Conservation (phyloP, 495 filamentous ascomycete genomes). For the Hypoxylon subgilvum region DNA sequence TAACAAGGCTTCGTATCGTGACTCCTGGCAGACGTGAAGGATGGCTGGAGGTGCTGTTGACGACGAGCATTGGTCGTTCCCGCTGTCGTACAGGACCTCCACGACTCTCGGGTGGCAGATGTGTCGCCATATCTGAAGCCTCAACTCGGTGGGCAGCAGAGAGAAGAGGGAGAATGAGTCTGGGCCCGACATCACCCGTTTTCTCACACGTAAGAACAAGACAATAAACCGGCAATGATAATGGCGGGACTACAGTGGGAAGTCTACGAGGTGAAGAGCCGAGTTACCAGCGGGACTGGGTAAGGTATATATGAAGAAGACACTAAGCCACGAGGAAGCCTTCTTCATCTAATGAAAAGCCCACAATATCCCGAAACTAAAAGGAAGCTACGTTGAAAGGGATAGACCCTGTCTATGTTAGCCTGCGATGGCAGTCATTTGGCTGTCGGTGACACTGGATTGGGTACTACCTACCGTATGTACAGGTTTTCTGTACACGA, state of each 20-base stretch:
- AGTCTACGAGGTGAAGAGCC: slow-evolving; percentile 11
- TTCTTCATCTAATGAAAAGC: slow-evolving; percentile 13
- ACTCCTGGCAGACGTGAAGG: slow-evolving; percentile 51
- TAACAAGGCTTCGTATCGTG: slow-evolving; percentile 50
- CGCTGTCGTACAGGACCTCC: slow-evolving; percentile 45
- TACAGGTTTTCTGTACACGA: slow-evolving; percentile 10
- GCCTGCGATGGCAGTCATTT: slow-evolving; percentile 20
- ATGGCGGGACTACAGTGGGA: slow-evolving; percentile 12
- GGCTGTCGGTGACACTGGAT: slow-evolving; percentile 16
- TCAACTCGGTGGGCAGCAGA: slow-evolving; percentile 54
- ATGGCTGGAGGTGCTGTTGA: slow-evolving; percentile 48
- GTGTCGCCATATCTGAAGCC: slow-evolving; percentile 56
- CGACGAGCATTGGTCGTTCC: slow-evolving; percentile 42
- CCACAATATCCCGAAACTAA: slow-evolving; percentile 25
- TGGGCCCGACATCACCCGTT: slow-evolving; percentile 16
- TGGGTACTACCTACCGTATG: no score
- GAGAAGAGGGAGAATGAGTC: slow-evolving; percentile 50
- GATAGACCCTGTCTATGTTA: slow-evolving; percentile 28
- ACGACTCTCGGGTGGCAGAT: slow-evolving; percentile 50
- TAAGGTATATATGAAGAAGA: slow-evolving; percentile 19
- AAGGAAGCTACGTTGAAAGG: slow-evolving; percentile 14
- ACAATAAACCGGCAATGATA: background rate
- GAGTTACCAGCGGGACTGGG: slow-evolving; percentile 15
- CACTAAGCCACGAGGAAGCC: slow-evolving; percentile 18
- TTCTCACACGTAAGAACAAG: slow-evolving; percentile 10